Conservation (phyloP, 1,284 basidiomycete species). For the Athelia sp. region DNA sequence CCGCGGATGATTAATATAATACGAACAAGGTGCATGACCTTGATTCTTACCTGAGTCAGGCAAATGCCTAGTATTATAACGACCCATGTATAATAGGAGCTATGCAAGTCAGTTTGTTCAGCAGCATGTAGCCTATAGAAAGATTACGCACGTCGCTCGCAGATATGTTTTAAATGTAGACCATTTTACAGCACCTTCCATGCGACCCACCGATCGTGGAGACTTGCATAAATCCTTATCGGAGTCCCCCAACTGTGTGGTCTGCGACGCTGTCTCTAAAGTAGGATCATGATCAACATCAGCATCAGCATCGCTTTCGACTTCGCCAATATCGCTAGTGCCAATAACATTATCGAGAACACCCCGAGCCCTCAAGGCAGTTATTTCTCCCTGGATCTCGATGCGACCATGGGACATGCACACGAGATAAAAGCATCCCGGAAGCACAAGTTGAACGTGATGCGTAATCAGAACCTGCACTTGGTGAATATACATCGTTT, state of each 20-base stretch:
- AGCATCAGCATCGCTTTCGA: constrained; percentile 13
- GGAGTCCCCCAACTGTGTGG: constrained; percentile 60
- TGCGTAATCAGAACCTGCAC: constrained; percentile 64
- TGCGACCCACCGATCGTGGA: constrained; percentile 46
- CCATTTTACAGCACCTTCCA: constrained; percentile 76
- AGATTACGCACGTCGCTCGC: constrained; percentile 49
- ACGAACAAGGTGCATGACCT: too few species aligned
- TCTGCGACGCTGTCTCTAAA: constrained; percentile 17
- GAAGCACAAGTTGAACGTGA: constrained; percentile 70
- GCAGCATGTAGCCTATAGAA: not conserved
- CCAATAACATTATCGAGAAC: constrained; percentile 16
- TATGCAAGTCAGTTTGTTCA: too few species aligned
- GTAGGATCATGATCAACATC: constrained; percentile 9
- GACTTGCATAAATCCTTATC: constrained; percentile 38
- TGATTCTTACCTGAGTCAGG: too few species aligned
- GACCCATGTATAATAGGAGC: too few species aligned
- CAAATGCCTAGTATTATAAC: too few species aligned
- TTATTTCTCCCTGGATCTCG: constrained; percentile 60
- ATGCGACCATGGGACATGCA: constrained; percentile 73
- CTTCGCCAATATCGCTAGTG: constrained; percentile 26
- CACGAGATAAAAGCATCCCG: constrained; percentile 63
- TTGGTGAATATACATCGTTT: constrained; percentile 1
- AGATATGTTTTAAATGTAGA: constrained; percentile 76
- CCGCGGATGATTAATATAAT: too few species aligned
- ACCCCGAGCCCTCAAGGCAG: constrained; percentile 53